Base-by-base conservation (phyloP, 176 grass and related monocot genomes). In the Triticum turgidum region DNA sequence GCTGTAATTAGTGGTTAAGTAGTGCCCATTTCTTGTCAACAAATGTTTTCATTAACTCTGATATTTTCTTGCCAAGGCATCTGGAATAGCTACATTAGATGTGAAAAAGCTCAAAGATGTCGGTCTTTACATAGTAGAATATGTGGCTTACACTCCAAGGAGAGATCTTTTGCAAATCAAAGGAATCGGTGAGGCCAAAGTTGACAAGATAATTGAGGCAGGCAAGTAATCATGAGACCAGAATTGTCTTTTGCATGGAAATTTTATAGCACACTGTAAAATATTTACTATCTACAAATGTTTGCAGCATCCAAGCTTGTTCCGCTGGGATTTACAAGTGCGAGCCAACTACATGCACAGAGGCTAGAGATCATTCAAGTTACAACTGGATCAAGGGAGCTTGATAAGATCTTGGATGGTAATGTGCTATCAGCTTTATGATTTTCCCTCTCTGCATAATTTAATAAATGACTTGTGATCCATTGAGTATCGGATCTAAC, bases 331-430 rank as follows among this genome's bases (percentile, higher is more conserved):
- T 99, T 99, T 94, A 99, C 97, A 64, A 96, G 97, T 91, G 97
- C 97, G n/a, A 88, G 88, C 63, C 97, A 99, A 86, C 90, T 99
- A 62, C 94, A 99, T 91, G 94, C 94, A 22, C 92, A 99, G 37
- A 76, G 94, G 56, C 90, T 96, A 71, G 97, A 96, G 89, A 99
- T 99, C 51, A 96, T 99, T 86, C 97, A 99, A 89, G 89, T 99
- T 56, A 91, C 94, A 66, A 92, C 97, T 83, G 97, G 97, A 85
- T 96, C 97, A 83, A 92, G 87, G 86, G 94, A 99, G 80, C 97
- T 99, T 83, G 97, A 99, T 85, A 96, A 96, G 84, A 91, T 99
- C 78, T 94, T 99, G 84, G 97, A 94, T 5, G 97, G 97, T 99
- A 94, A 87, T 79, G 52, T 22, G 34, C 56, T 83, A 22, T n/a